These are phyloP conservation scores for Penicillium palitans DNA, from an alignment of 2,329 filamentous ascomycete genomes.

Conservation along the genomic window DNA sequence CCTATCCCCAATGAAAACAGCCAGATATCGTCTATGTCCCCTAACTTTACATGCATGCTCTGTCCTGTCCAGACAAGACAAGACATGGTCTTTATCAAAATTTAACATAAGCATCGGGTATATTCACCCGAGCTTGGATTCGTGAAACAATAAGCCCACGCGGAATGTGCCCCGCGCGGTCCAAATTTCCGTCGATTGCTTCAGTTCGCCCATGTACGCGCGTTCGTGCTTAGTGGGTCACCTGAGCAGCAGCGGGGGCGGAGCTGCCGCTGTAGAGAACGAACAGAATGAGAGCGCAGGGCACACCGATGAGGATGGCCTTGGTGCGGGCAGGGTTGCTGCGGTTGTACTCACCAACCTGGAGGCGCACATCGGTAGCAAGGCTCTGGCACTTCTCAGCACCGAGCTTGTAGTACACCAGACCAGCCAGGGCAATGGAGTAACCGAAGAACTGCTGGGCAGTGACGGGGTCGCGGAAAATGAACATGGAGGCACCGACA, in stretches of 20 bases:
- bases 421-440: slow-evolving; percentile 63
- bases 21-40: slow-evolving; percentile 20
- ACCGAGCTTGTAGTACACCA: slow-evolving; percentile 66
- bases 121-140: slow-evolving; percentile 8
- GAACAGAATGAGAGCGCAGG: slow-evolving; percentile 20
- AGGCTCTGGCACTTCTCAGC: slow-evolving; percentile 55
- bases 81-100: slow-evolving; percentile 23
- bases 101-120: slow-evolving; percentile 13
- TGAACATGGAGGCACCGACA: slow-evolving; percentile 69
- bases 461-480: slow-evolving; percentile 71
- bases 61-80: slow-evolving; percentile 18
- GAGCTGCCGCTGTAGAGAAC: slow-evolving; percentile 26
- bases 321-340: slow-evolving; percentile 27
- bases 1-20: slow-evolving; percentile 4
- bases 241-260: slow-evolving; percentile 9
- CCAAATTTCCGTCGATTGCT: slow-evolving; percentile 10
- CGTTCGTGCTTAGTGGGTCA: slow-evolving; percentile 19
- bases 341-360: slow-evolving; percentile 30
- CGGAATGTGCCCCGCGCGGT: background rate
- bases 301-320: slow-evolving; percentile 20
- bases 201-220: background rate
- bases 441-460: slow-evolving; percentile 73
- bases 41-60: slow-evolving; percentile 28
- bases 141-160: slow-evolving; percentile 7
- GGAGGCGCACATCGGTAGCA: slow-evolving; percentile 45